Conservation (phyloP, 768 basidiomycete species). For the Suillus tomentosus region DNA sequence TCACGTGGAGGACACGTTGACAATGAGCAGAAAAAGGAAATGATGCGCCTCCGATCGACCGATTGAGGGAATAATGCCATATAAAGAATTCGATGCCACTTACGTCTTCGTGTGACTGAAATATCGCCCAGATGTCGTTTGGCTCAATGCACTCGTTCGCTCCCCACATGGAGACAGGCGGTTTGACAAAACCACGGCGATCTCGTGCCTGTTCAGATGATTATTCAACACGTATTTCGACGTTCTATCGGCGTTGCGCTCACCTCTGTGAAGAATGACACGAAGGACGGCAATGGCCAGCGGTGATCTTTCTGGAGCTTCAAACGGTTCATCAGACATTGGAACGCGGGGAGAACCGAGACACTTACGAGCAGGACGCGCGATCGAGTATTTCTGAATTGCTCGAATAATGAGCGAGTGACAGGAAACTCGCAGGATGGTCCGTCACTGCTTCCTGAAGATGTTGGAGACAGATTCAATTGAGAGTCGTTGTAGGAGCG, state of each 20-base stretch:
- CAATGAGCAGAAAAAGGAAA: constrained; percentile 11
- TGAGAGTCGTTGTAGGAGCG: constrained; percentile 29
- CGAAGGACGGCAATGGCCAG: constrained; percentile 26
- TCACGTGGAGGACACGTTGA: constrained; percentile 22
- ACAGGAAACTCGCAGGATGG: constrained; percentile 15
- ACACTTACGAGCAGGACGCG: constrained; percentile 54
- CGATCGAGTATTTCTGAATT: constrained; percentile 53
- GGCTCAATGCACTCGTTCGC: constrained; percentile 36
- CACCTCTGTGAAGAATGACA: constrained; percentile 29
- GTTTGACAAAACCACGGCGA: constrained; percentile 10
- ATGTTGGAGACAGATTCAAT: constrained; percentile 32
- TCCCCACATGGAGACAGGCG: constrained; percentile 53
- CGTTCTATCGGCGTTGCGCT: constrained; percentile 1
- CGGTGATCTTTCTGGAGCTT: constrained; percentile 29
- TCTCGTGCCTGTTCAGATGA: constrained; percentile 14
- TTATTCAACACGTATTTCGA: background rate
- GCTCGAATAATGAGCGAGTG: constrained; percentile 29
- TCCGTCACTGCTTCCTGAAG: constrained; percentile 14
- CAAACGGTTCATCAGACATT: constrained; percentile 2
- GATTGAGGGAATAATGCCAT: constrained; percentile 4
- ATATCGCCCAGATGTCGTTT: constrained; percentile 57
- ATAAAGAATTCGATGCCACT: constrained; percentile 22
- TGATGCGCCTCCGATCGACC: constrained; percentile 11
- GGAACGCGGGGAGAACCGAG: background rate
- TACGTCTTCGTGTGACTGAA: constrained; percentile 63